phyloP scores from a whole-genome alignment of 2,329 filamentous ascomycete genomes.

The Aaosphaeria arxii region DNA sequence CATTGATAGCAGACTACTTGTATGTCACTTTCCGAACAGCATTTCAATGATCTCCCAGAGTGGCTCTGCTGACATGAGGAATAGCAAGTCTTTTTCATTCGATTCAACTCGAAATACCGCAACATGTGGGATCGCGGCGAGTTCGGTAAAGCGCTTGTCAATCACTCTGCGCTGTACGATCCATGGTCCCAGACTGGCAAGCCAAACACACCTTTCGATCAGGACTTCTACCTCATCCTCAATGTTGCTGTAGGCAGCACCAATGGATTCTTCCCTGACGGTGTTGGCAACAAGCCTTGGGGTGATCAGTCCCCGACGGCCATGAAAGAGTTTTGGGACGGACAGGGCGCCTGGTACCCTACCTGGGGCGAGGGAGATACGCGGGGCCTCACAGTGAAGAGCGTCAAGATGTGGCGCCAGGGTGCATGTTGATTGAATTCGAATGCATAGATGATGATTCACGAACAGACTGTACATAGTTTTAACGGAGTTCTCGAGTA shows the following conservation, averaged over 20 bases:
- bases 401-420: slow-evolving; percentile 54
- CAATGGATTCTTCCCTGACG: slow-evolving; percentile 69
- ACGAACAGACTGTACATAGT: too few species aligned
- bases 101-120: slow-evolving; percentile 51
- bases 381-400: slow-evolving; percentile 58
- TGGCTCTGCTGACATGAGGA: neutral
- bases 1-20: slow-evolving; percentile 66
- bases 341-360: slow-evolving; percentile 54
- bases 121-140: slow-evolving; percentile 65
- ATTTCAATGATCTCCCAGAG: neutral
- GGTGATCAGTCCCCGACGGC: slow-evolving; percentile 15
- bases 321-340: slow-evolving; percentile 19
- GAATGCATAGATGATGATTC: neutral
- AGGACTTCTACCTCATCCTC: slow-evolving; percentile 70
- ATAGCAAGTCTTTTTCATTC: slow-evolving; percentile 73
- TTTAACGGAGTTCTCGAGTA: too few species aligned
- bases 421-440: slow-evolving; percentile 14
- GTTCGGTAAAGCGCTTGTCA: slow-evolving; percentile 60
- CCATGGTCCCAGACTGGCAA: slow-evolving; percentile 61
- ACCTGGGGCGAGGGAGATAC: slow-evolving; percentile 65
- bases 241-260: slow-evolving; percentile 73
- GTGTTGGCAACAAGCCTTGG: slow-evolving; percentile 72
- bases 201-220: slow-evolving; percentile 67
- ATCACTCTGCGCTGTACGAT: slow-evolving; percentile 62
- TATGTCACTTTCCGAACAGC: slow-evolving; percentile 2